Percentiles rank a stretch among this genome's conserved stretches.
Conservation (phyloP, 768 basidiomycete species). For the Baorangia bicolor region DNA sequence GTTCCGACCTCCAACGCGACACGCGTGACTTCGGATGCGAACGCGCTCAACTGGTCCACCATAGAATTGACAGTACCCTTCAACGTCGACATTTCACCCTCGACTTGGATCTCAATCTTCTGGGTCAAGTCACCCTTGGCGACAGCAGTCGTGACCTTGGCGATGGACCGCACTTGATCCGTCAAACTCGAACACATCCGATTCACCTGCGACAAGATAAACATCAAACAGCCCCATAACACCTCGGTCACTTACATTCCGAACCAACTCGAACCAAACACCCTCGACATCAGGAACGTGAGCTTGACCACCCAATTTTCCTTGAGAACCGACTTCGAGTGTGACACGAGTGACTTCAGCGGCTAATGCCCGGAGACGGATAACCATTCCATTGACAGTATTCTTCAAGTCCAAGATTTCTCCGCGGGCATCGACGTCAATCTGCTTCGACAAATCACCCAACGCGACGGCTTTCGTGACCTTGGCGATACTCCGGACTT, state of each 20-base stretch:
- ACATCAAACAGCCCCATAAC: neutral
- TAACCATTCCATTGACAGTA: constrained; percentile 54
- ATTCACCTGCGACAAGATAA: constrained; percentile 51
- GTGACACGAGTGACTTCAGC: constrained; percentile 85
- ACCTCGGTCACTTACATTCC: constrained; percentile 49
- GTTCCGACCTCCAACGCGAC: constrained; percentile 90
- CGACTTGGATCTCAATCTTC: constrained; percentile 89
- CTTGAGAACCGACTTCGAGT: constrained; percentile 83
- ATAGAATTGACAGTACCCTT: constrained; percentile 90
- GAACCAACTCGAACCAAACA: constrained; percentile 84
- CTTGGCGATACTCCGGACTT: constrained; percentile 56
- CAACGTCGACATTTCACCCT: constrained; percentile 84
- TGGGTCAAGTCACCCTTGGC: constrained; percentile 89
- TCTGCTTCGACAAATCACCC: constrained; percentile 86
- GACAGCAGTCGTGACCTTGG: constrained; percentile 84
- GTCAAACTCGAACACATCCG: constrained; percentile 81
- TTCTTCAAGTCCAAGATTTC: constrained; percentile 84
- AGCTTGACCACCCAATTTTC: constrained; percentile 86
- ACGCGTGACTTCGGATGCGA: constrained; percentile 79
- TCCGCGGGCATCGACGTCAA: constrained; percentile 87
- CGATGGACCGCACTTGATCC: constrained; percentile 80
- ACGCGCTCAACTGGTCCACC: constrained; percentile 87
- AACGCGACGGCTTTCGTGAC: constrained; percentile 78
- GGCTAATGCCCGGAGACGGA: constrained; percentile 59
- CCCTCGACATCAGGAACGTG: constrained; percentile 87